phyloP scores from a whole-genome alignment of 495 filamentous ascomycete genomes.

The Aspergillus ostianus region DNA sequence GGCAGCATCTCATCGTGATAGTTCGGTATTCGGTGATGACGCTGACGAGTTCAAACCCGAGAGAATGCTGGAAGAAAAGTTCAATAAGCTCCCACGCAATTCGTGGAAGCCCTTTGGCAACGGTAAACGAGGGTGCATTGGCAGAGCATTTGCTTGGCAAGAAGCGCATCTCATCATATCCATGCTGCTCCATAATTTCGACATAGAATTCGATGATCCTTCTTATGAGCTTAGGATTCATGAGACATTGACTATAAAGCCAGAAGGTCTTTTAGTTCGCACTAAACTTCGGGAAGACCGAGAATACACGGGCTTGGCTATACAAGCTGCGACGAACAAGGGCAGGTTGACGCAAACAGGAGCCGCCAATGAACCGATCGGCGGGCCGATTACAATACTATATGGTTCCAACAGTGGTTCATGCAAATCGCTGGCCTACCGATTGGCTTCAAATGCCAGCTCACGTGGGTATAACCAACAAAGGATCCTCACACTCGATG shows the following conservation, averaged over 20 bases:
- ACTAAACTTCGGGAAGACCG: constrained; percentile 51
- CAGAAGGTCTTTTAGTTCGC: constrained; percentile 67
- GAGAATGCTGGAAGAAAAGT: constrained; percentile 62
- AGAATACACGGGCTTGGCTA: background rate
- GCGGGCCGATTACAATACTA: constrained; percentile 4
- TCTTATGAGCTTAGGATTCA: constrained; percentile 58
- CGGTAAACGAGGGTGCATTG: constrained; percentile 64
- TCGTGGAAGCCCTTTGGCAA: constrained; percentile 65
- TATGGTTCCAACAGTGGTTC: constrained; percentile 15
- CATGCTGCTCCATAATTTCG: constrained; percentile 57
- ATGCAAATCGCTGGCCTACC: constrained; percentile 9
- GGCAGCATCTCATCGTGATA: constrained; percentile 61
- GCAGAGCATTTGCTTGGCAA: constrained; percentile 65
- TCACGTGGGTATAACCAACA: constrained; percentile 3
- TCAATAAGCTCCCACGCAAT: constrained; percentile 53
- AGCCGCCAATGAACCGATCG: background rate
- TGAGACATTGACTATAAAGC: constrained; percentile 75
- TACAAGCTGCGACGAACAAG: background rate
- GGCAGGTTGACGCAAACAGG: too few relatives aligned
- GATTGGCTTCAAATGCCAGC: constrained; percentile 9
- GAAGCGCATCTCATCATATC: constrained; percentile 55
- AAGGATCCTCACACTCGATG: constrained; percentile 8
- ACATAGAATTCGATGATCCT: constrained; percentile 58
- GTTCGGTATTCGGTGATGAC: constrained; percentile 59
- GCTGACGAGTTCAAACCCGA: constrained; percentile 64